Evolutionary conservation across 192 early-diverging fungal genomes (phyloP).

Genomic region (Powellomyces hirtus): DNA sequence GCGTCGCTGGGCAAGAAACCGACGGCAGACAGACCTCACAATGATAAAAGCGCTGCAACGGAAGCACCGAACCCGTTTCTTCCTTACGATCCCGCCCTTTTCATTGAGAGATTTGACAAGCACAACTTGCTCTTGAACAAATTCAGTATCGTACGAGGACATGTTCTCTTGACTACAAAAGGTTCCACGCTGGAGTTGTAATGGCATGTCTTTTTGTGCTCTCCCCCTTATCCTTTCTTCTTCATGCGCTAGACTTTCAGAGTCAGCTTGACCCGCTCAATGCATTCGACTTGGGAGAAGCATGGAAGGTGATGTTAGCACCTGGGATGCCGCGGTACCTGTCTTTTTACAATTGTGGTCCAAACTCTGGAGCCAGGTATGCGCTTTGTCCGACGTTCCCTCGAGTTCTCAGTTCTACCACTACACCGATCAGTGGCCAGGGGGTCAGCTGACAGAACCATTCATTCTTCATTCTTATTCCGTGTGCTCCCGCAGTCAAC

Average conservation of each 20-base stretch:
- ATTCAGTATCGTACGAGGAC: slow-evolving; percentile 59
- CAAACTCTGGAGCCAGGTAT: slow-evolving; percentile 50
- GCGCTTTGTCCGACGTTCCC: no score
- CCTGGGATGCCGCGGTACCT: slow-evolving; percentile 6
- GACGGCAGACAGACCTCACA: background rate
- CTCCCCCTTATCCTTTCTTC: no score
- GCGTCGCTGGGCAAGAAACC: slow-evolving; percentile 32
- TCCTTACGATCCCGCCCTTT: slow-evolving; percentile 23
- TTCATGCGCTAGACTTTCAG: slow-evolving; percentile 36
- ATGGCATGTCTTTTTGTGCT: no score
- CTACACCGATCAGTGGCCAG: background rate
- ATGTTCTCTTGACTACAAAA: slow-evolving; percentile 58
- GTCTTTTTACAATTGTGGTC: slow-evolving; percentile 44
- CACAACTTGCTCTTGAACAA: slow-evolving; percentile 65
- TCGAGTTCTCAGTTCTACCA: no score
- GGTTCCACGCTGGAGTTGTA: no score
- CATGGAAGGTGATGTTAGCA: slow-evolving; percentile 12
- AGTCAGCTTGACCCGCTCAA: slow-evolving; percentile 28
- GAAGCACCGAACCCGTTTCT: slow-evolving; percentile 31
- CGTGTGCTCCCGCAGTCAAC: slow-evolving; percentile 25
- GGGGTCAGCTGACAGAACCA: background rate
- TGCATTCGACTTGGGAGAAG: slow-evolving; percentile 25
- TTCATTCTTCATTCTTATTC: background rate
- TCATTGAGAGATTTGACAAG: background rate
- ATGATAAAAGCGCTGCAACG: background rate